These are phyloP conservation scores for Plasmodium gallinaceum DNA, from an alignment of 169 alveolate genomes.

Conservation along the genomic window DNA sequence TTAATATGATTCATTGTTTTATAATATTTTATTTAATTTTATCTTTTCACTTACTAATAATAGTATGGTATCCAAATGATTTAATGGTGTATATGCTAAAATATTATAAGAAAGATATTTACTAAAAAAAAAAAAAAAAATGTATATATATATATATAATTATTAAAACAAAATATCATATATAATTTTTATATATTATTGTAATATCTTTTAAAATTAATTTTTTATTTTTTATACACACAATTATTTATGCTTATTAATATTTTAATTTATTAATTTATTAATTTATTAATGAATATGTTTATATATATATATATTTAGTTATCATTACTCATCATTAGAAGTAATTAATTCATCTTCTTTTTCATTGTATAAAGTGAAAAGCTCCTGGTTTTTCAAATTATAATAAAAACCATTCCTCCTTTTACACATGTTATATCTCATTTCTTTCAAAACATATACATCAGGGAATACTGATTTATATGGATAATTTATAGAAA, in stretches of 20 bases:
- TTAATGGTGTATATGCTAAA: conserved; percentile 52
- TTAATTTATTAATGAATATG: too few relatives aligned
- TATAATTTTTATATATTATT: neutral
- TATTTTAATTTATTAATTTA: neutral
- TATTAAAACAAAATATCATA: neutral
- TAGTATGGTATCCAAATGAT: conserved; percentile 59
- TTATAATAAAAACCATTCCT: conserved; percentile 36
- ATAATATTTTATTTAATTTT: conserved; percentile 11
- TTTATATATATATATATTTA: neutral
- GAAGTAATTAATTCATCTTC: neutral
- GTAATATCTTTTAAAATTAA: neutral
- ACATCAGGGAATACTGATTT: conserved; percentile 40
- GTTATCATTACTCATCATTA: neutral
- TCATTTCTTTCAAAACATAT: conserved; percentile 16
- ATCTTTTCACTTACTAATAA: conserved; percentile 15
- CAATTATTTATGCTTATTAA: neutral
- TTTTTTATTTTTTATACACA: neutral
- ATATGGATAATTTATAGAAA: neutral
- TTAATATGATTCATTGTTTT: conserved; percentile 1
- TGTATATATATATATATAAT: neutral
- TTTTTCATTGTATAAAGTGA: neutral
- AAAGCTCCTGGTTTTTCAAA: conserved; percentile 9
- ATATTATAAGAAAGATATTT: conserved; percentile 6
- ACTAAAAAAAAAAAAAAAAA: conserved; percentile 16
- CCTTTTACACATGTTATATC: neutral